Percentiles rank a stretch among this genome's conserved stretches.
Evolutionary conservation across 2,329 filamentous ascomycete genomes (phyloP).

Genomic region (Lizonia empirigonia): DNA sequence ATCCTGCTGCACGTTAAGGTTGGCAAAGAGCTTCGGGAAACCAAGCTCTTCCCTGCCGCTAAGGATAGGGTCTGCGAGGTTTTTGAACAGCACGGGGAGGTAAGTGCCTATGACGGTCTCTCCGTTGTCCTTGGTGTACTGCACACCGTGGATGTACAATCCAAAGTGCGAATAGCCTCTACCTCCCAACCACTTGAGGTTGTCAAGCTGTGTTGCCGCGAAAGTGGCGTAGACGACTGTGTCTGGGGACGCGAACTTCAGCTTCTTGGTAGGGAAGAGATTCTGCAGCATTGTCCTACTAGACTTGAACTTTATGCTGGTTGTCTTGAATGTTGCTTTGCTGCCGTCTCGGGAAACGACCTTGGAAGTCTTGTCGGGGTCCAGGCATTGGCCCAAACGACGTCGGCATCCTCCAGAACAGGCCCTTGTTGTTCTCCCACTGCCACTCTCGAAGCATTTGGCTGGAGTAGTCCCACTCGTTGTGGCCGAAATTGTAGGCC

Average conservation of each 20-base stretch:
- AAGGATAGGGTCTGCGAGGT: conserved; percentile 63
- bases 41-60: conserved; percentile 66
- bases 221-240: conserved; percentile 50
- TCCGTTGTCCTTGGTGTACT: conserved; percentile 60
- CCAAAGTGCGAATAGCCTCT: conserved; percentile 63
- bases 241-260: conserved; percentile 46
- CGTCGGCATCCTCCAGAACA: conserved; percentile 52
- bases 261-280: conserved; percentile 46
- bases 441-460: conserved; percentile 59
- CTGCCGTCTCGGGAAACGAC: conserved; percentile 28
- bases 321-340: conserved; percentile 44
- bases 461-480: conserved; percentile 62
- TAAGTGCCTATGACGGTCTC: conserved; percentile 58
- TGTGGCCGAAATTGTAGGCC: conserved; percentile 62
- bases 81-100: conserved; percentile 64
- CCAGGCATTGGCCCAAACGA: conserved; percentile 51
- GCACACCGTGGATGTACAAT: conserved; percentile 66
- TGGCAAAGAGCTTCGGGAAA: conserved; percentile 64
- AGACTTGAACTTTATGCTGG: conserved; percentile 50
- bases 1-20: conserved; percentile 53
- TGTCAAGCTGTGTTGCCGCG: conserved; percentile 47
- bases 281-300: conserved; percentile 51
- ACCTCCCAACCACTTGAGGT: conserved; percentile 67
- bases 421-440: conserved; percentile 50
- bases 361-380: conserved; percentile 42